A percentile compares a stretch with the other conserved stretches of the same genome.
Evolutionary conservation across 2,329 filamentous ascomycete genomes (phyloP).

Genomic region (Alternaria atra): DNA sequence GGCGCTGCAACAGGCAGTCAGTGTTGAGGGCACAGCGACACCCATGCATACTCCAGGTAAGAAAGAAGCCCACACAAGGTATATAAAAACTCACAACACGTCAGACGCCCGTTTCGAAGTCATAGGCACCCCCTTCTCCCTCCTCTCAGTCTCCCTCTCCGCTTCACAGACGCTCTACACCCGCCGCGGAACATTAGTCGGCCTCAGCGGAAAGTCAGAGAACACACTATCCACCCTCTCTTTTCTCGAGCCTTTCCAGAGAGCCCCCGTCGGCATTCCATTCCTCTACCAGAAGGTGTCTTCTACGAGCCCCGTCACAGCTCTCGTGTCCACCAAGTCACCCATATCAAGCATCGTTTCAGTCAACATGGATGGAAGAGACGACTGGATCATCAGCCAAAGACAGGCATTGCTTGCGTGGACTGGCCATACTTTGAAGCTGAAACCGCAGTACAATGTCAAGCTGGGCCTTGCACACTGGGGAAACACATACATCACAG

Average conservation of each 20-base stretch:
- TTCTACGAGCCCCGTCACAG: slow-evolving; percentile 86
- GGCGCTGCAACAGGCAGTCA: slow-evolving; percentile 44
- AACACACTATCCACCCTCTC: slow-evolving; percentile 92
- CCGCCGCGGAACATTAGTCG: slow-evolving; percentile 87
- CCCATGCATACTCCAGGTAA: slow-evolving; percentile 42
- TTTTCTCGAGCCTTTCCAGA: slow-evolving; percentile 81
- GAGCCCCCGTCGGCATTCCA: slow-evolving; percentile 83
- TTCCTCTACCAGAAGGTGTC: slow-evolving; percentile 93
- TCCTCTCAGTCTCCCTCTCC: slow-evolving; percentile 91
- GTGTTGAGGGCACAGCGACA: slow-evolving; percentile 30
- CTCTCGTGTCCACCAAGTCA: slow-evolving; percentile 87
- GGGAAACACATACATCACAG: slow-evolving; percentile 89
- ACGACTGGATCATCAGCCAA: slow-evolving; percentile 94
- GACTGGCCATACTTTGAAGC: slow-evolving; percentile 86
- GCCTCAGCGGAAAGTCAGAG: slow-evolving; percentile 86
- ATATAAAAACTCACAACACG: not conserved
- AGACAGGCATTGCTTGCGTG: slow-evolving; percentile 90
- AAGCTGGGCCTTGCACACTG: slow-evolving; percentile 83
- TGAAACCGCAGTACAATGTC: slow-evolving; percentile 78
- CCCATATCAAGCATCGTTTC: slow-evolving; percentile 86
- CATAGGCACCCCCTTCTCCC: slow-evolving; percentile 87
- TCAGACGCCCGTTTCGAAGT: slow-evolving; percentile 95
- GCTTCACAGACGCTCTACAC: slow-evolving; percentile 95
- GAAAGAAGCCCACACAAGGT: not conserved
- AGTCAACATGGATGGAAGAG: slow-evolving; percentile 88